Percentiles rank a stretch among this genome's conserved stretches.
Conservation (phyloP, 2,329 filamentous ascomycete genomes). For the Amphichorda felina region DNA sequence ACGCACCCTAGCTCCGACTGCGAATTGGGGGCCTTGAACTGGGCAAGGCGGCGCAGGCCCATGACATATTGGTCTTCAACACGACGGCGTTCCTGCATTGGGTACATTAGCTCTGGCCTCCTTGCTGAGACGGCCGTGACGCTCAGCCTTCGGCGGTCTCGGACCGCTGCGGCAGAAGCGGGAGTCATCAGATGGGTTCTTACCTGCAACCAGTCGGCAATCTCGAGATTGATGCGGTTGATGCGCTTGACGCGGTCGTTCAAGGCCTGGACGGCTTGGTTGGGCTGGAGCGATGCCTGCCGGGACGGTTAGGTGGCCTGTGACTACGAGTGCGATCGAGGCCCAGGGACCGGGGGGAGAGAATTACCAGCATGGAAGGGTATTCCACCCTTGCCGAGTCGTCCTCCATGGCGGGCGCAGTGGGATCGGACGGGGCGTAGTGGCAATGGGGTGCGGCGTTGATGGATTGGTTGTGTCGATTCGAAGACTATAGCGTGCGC, state of each 20-base stretch:
- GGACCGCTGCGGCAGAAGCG: not conserved
- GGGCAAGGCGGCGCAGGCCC: slow-evolving; percentile 68
- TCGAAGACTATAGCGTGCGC: not conserved
- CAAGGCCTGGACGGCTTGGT: slow-evolving; percentile 69
- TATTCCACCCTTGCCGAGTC: slow-evolving; percentile 81
- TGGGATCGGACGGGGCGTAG: not conserved
- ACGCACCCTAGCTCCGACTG: slow-evolving; percentile 78
- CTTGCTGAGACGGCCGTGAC: not conserved
- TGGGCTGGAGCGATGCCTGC: slow-evolving; percentile 69
- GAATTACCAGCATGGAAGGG: slow-evolving; percentile 81
- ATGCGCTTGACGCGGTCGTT: slow-evolving; percentile 84
- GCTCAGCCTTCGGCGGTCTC: too few species aligned
- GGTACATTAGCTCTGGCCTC: not conserved
- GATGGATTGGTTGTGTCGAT: not conserved
- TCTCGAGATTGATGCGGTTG: slow-evolving; percentile 72
- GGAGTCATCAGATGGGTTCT: slow-evolving; percentile 9
- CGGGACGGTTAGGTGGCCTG: slow-evolving; percentile 5
- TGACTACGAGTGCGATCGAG: not conserved
- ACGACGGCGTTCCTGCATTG: slow-evolving; percentile 70
- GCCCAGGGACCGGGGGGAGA: slow-evolving; percentile 1
- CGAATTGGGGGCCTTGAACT: slow-evolving; percentile 61
- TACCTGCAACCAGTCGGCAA: slow-evolving; percentile 97
- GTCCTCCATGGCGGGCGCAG: slow-evolving; percentile 28
- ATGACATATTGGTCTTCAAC: slow-evolving; percentile 85
- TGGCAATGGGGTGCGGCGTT: too few species aligned